Conservation (phyloP, 176 grass and related monocot genomes). For the Guadua angustifolia region DNA sequence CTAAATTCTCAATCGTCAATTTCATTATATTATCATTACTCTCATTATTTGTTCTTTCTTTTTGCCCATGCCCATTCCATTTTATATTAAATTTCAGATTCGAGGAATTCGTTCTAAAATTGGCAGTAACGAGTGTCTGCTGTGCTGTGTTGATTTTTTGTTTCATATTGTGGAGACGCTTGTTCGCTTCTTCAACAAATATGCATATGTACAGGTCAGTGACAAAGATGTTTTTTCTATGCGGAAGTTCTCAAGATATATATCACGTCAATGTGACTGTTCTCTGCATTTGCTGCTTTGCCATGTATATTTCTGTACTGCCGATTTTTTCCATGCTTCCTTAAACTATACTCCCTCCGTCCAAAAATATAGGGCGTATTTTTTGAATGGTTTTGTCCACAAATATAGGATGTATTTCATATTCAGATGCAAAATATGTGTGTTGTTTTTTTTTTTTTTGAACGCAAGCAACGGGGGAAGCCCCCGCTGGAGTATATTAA, state of each 20-base stretch:
- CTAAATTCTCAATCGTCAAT: slow-evolving; percentile 3
- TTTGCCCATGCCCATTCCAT: neutral
- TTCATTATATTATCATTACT: neutral
- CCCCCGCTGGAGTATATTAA: too few species aligned
- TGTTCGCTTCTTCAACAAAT: slow-evolving; percentile 99
- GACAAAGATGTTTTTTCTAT: slow-evolving; percentile 21
- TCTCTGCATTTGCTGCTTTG: slow-evolving; percentile 28
- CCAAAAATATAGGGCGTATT: too few species aligned
- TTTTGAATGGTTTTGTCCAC: too few species aligned
- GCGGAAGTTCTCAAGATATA: slow-evolving; percentile 20
- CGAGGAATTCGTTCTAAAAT: slow-evolving; percentile 93
- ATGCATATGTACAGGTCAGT: slow-evolving; percentile 96
- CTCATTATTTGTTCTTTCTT: slow-evolving; percentile 6
- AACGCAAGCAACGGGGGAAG: too few species aligned
- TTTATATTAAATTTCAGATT: slow-evolving; percentile 62
- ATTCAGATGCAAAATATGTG: too few species aligned
- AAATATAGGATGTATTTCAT: too few species aligned
- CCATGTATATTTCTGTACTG: slow-evolving; percentile 6
- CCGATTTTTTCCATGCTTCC: slow-evolving; percentile 1
- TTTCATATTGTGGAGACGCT: slow-evolving; percentile 96
- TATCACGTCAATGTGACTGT: slow-evolving; percentile 3
- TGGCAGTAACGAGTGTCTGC: slow-evolving; percentile 89
- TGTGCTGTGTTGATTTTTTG: slow-evolving; percentile 97
- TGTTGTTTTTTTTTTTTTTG: too few species aligned
- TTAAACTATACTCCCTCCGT: neutral